Evolutionary conservation across 805 yeast species (phyloP), one percentile per base, ranked within the genome.

Genomic region (Pichia exigua): DNA sequence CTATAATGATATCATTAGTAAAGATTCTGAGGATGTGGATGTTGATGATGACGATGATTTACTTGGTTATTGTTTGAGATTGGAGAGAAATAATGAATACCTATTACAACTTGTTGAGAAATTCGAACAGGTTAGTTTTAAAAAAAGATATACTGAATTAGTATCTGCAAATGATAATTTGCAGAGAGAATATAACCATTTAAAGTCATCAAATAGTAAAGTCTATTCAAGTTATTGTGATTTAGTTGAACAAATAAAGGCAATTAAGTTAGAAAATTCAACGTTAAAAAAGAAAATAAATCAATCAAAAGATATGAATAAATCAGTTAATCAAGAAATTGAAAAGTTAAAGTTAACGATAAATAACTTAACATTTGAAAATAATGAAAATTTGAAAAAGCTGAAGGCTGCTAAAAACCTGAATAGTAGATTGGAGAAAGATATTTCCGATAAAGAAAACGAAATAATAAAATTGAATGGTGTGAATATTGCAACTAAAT

Each of bases 181-280:
- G 11, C 39, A 47, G 18, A 40, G 45, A 10, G 65, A 63, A 27
- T 58, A 58, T 46, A 55, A 56, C 10, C 42, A 54, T 8, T 59
- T 62, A 24, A 54, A 61, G 42, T 53, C 52, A 18, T 51, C 61
- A 4, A 61, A 61, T 49, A 55, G 56, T 27, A 60, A 59, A 49
- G 60, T 63, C 2, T 63, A 57, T 44, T 56, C 57, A 8, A 63
- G 64, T 35, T 63, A 63, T 46, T 61, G 54, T 44, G 62, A 59
- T 35, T 49, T 63, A 26, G 49, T 59, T 28, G 54, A 55, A 17
- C 55, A 55, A 18, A 39, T 53, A 4, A 50, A 49, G 27, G n/a
- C n/a, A n/a, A 26, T 42, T 2, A 46, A 48, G 22, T 4, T 1
- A 2, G 38, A 45, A 10, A 49, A 51, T 18, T 2, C 21, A 13